Percentiles rank a stretch among this genome's conserved stretches.
These are phyloP conservation scores for Coemansia sp. DNA, from an alignment of 192 early-diverging fungal species.

Conservation along the genomic window DNA sequence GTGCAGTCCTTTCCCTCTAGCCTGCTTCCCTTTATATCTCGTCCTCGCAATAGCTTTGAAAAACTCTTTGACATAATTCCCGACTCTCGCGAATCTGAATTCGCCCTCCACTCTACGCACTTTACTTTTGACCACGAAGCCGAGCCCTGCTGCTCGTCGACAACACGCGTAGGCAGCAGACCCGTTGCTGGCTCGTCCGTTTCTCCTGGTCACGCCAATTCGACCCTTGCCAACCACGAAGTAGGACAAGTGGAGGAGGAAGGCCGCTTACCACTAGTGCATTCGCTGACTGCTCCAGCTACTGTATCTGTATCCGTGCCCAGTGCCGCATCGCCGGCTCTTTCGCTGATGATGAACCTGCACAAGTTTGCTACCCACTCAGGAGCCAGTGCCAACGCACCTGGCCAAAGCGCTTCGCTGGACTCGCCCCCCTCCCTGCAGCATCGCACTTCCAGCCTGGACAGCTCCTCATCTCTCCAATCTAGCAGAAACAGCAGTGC, in stretches of 20 bases:
- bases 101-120: slow-evolving; percentile 7
- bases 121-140: slow-evolving; percentile 15
- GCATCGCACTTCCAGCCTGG: background rate
- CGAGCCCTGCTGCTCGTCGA: background rate
- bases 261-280: background rate
- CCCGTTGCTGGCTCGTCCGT: background rate
- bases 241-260: background rate
- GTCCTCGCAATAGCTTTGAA: slow-evolving; percentile 35
- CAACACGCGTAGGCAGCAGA: background rate
- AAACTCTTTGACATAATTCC: slow-evolving; percentile 29
- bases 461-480: background rate
- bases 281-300: slow-evolving; percentile 24
- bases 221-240: background rate
- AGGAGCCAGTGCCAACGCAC: background rate
- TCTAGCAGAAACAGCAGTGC: background rate
- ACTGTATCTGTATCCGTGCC: background rate
- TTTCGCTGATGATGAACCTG: slow-evolving; percentile 27
- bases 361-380: slow-evolving; percentile 16
- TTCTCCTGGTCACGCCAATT: background rate
- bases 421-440: background rate
- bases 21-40: slow-evolving; percentile 5
- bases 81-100: slow-evolving; percentile 4
- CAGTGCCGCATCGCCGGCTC: background rate
- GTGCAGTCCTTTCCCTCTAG: slow-evolving; percentile 27
- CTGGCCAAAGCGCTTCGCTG: background rate